Base-by-base conservation (phyloP, 177 flowering plant genomes). In the Vitis hybrid region DNA sequence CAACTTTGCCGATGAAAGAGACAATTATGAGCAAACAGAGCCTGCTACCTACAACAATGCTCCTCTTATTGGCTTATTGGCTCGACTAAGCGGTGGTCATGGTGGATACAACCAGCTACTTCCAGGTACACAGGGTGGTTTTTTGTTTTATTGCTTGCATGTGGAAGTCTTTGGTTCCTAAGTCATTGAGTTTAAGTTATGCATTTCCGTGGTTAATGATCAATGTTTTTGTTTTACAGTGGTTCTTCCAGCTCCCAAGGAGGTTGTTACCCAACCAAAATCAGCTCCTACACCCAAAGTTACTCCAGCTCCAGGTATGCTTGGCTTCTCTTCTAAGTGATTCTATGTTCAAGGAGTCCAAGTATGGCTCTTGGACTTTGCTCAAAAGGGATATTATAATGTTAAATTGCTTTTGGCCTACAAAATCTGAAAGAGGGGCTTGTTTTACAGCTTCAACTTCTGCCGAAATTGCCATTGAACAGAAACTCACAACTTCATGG, bases 31-130 rank as follows among this genome's bases (percentile, higher is more conserved):
- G 75, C 98, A 96, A 67, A 91, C 98, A 3, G 99, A 93, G 81
- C 99, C 98, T 15, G 94, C 99, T 24, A 91, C 97, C 6, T 91
- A 90, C 75, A 92, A 92, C 84, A 96, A 88, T 83, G 99, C 98
- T 59, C 97, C 98, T 32, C 84, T 96, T 69, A 63, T 96, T 19
- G 99, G 99, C 11, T 57, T 89, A 7, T 72, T 95, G 74, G 97
- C 99, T 2, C 76, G 99, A 9, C 78, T 95, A 21, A 75, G 73
- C 52, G 84, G 81, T 21, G 97, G 97, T 51, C 86, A 81, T 60
- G 59, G 88, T 15, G 87, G 91, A 2, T 87, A 85, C 49, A 89
- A 85, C 75, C 97, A 95, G 81, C 91, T 89, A 61, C 94, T 92
- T 74, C 93, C 92, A 74, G 98, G 97, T 94, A 85, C 11, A 27